Conservation (phyloP, 345 rosid species). For the Eucalyptus curtisii region DNA sequence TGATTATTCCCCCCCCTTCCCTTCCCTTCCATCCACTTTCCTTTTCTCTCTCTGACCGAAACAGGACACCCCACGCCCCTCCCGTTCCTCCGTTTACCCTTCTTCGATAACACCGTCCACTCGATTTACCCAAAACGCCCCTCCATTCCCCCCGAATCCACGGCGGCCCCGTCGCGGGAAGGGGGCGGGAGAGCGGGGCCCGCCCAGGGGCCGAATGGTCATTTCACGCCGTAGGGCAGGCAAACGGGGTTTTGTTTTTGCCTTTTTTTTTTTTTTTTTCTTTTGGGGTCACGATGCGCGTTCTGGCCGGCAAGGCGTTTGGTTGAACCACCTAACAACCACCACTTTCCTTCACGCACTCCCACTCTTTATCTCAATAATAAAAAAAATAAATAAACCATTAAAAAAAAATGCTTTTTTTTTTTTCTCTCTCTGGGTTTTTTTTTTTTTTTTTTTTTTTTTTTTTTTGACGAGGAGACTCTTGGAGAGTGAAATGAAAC, state of each 20-base stretch:
- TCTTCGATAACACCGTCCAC: constrained; percentile 11
- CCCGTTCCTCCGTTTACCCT: neutral
- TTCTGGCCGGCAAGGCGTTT: constrained; percentile 77
- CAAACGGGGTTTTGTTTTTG: neutral
- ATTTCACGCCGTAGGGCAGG: neutral
- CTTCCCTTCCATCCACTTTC: neutral
- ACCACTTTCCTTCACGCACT: constrained; percentile 54
- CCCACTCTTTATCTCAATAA: neutral
- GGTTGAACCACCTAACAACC: constrained; percentile 98
- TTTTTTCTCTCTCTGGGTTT: neutral
- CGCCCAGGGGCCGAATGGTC: neutral
- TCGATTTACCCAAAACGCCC: constrained; percentile 3
- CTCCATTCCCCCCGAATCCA: neutral
- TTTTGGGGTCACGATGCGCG: constrained; percentile 28
- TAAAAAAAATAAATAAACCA: neutral
- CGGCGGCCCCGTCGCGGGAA: neutral
- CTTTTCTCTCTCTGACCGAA: constrained; percentile 14
- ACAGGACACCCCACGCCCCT: neutral
- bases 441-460: neutral
- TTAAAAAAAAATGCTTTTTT: neutral
- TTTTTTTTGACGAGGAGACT: neutral
- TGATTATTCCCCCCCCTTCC: constrained; percentile 9
- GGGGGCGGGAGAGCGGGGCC: neutral
- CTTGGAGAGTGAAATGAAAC: neutral
- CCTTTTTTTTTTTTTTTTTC: neutral